phyloP scores from a whole-genome alignment of 2,329 filamentous ascomycete species.

The Exophiala xenobiotica region DNA sequence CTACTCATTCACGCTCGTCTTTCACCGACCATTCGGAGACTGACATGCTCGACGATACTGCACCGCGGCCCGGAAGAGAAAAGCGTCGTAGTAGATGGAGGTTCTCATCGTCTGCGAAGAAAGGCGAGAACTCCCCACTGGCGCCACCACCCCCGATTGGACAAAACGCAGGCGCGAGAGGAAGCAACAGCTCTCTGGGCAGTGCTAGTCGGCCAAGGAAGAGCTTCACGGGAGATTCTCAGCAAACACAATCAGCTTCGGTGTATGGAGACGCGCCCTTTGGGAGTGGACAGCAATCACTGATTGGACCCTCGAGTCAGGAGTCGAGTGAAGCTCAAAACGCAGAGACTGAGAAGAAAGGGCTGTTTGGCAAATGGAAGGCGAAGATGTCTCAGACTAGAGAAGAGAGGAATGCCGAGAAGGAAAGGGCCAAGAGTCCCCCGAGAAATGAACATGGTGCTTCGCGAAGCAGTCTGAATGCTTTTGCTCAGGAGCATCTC shows the following conservation, averaged over 20 bases:
- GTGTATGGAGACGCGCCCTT: conserved; percentile 36
- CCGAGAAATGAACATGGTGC: conserved; percentile 38
- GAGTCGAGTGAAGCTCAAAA: conserved; percentile 40
- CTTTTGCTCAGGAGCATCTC: conserved; percentile 33
- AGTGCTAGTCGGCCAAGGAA: conserved; percentile 54
- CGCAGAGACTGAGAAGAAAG: conserved; percentile 55
- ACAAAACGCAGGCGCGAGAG: conserved; percentile 62
- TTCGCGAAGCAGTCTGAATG: conserved; percentile 39
- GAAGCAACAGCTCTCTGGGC: conserved; percentile 67
- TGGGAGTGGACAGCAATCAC: conserved; percentile 27
- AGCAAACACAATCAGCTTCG: conserved; percentile 40
- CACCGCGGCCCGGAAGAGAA: conserved; percentile 52
- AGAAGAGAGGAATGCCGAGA: conserved; percentile 57
- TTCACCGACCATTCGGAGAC: conserved; percentile 79
- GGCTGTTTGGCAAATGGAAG: conserved; percentile 64
- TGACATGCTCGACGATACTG: conserved; percentile 62
- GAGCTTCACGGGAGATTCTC: conserved; percentile 46
- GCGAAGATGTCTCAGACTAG: conserved; percentile 58
- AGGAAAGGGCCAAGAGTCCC: conserved; percentile 54
- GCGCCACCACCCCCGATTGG: conserved; percentile 55
- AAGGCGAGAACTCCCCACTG: conserved; percentile 54
- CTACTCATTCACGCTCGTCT: conserved; percentile 68
- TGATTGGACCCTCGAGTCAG: conserved; percentile 36
- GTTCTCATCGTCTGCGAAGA: conserved; percentile 58
- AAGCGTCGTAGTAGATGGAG: conserved; percentile 72